Evolutionary conservation across 768 basidiomycete genomes (phyloP).

Genomic region (Sistotremastrum suecicum): DNA sequence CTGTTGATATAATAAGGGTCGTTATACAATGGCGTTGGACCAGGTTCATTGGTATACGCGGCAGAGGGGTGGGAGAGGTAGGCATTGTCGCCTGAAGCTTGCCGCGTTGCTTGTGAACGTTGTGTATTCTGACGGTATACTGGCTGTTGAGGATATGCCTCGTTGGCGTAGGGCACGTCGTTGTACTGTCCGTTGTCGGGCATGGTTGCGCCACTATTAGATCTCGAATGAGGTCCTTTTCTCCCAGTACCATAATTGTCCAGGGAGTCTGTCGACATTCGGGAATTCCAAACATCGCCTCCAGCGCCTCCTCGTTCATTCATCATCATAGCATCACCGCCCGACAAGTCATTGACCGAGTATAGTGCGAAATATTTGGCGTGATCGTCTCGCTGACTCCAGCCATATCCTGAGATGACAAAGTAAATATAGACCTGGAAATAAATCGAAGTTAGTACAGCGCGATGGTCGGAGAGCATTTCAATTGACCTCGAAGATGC

Average conservation of each 20-base stretch:
- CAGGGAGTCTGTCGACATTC: conserved; percentile 31
- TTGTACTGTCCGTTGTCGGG: conserved; percentile 30
- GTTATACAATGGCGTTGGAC: conserved; percentile 25
- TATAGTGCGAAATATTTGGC: conserved; percentile 64
- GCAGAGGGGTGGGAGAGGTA: conserved; percentile 11
- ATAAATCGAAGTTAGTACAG: neutral
- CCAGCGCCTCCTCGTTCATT: conserved; percentile 43
- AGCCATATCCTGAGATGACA: conserved; percentile 45
- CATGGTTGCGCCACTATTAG: conserved; percentile 39
- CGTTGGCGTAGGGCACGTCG: conserved; percentile 9
- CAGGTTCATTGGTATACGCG: conserved; percentile 26
- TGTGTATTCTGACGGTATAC: conserved; percentile 11
- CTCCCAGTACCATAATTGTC: conserved; percentile 15
- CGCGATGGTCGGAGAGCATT: conserved; percentile 7
- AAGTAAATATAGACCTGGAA: neutral
- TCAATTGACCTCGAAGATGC: conserved; percentile 54
- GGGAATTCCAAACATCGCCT: conserved; percentile 39
- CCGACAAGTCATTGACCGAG: conserved; percentile 38
- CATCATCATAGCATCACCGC: conserved; percentile 46
- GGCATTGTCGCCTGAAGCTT: conserved; percentile 5
- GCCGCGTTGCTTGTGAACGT: conserved; percentile 9
- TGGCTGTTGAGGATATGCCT: conserved; percentile 19
- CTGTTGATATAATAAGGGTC: conserved; percentile 18
- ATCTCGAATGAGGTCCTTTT: conserved; percentile 34
- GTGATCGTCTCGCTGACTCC: conserved; percentile 66